Base-by-base conservation (phyloP, 345 rosid genomes). In the Xanthoceras sorbifolium region DNA sequence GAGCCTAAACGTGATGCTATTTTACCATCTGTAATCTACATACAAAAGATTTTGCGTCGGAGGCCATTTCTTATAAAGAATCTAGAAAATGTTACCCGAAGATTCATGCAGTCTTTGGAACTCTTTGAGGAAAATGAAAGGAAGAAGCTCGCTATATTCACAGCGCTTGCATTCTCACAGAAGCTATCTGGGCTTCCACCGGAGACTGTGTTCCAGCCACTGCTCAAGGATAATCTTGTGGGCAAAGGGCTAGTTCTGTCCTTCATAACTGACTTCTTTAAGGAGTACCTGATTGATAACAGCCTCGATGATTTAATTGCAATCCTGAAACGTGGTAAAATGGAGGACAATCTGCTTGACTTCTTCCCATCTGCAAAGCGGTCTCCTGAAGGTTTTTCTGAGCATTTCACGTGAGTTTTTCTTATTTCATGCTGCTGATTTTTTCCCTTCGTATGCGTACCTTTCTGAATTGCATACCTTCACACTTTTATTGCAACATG, bases 101-200 rank as follows among this genome's bases (percentile, higher is more conserved):
- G 90, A 67, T 87, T 97, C 92, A 78, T 97, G 80, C 98, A 97
- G 82, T 97, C 98, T 9, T 80, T 97, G 93, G 99, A 97, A 86
- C 97, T 97, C 36, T 97, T 94, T 59, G 97, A 97, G 89, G 97
- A 97, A 69, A 89, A 89, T 87, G 99, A 94, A 76, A 90, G 98
- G 88, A 97, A 91, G 93, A 97, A 97, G 86, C 90, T 97, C 79
- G 98, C 98, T 5, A 91, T 97, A 81, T 97, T 97, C 89, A 90
- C 98, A 28, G 98, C 99, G 2, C 95, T 97, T 80, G 93, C 97
- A 18, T 94, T 97, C 85, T 94, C 99, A 69, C 99, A 94, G 94
- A 97, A 94, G 82, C 87, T 94, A 50, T 96, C 99, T 7, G 99
- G 99, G 74, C 89, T 97, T 70, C 99, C 98, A 62, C 96, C 97